These are phyloP conservation scores for Dianthus caryophyllus DNA, from an alignment of 148 eudicot species.

Conservation along the genomic window DNA sequence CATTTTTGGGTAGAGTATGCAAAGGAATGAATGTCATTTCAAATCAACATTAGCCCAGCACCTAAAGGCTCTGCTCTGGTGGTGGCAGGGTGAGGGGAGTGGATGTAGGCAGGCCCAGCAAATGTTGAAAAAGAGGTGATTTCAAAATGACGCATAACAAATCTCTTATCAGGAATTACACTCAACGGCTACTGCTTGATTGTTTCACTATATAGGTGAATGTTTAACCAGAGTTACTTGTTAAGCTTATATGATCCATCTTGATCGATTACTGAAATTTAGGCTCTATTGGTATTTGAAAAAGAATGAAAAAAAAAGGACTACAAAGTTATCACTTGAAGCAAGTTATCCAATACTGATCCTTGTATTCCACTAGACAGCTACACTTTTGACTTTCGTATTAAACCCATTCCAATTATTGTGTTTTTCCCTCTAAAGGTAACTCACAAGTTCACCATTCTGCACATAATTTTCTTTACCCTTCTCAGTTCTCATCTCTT, in stretches of 20 bases:
- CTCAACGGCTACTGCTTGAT: neutral
- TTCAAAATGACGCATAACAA: neutral
- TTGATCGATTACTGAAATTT: neutral
- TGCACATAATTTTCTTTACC: too few relatives aligned
- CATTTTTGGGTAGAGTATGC: constrained; percentile 5
- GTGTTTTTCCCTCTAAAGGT: too few relatives aligned
- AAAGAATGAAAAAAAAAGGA: too few relatives aligned
- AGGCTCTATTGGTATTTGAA: neutral
- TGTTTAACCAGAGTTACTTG: neutral
- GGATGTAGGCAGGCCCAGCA: neutral
- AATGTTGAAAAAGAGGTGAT: neutral
- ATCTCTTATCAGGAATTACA: neutral
- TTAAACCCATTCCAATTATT: too few relatives aligned
- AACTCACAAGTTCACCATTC: too few relatives aligned
- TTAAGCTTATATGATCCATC: neutral
- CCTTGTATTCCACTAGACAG: too few relatives aligned
- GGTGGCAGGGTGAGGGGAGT: neutral
- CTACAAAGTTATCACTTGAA: too few relatives aligned
- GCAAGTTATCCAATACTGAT: too few relatives aligned
- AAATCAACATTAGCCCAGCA: constrained; percentile 1
- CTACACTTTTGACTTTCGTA: too few relatives aligned
- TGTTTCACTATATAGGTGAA: neutral
- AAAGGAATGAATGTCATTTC: neutral
- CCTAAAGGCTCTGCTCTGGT: neutral
- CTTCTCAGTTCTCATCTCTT: too few relatives aligned